Conservation (phyloP, 495 filamentous ascomycete genomes). For the Zalerion maritima region DNA sequence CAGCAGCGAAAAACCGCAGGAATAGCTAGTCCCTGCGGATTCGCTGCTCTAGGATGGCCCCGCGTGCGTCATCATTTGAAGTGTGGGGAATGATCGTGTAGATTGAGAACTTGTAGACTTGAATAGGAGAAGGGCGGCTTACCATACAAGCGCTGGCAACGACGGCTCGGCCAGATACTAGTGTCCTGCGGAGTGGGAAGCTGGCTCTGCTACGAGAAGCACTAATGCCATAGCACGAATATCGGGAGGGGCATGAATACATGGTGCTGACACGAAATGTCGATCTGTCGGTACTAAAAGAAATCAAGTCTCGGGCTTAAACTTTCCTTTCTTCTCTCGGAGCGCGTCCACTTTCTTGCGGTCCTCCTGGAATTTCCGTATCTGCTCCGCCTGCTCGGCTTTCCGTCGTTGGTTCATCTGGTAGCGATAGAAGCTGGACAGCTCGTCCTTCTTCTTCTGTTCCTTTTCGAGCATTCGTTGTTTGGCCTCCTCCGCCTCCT, state of each 20-base stretch:
- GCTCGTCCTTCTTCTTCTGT: conserved; percentile 45
- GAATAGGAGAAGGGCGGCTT: neutral
- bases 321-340: conserved; percentile 44
- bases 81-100: conserved; percentile 1
- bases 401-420: conserved; percentile 84
- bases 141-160: neutral
- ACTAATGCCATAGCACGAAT: too few relatives aligned
- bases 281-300: neutral
- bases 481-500: conserved; percentile 57
- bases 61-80: conserved; percentile 38
- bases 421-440: conserved; percentile 84
- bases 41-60: conserved; percentile 32
- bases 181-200: too few relatives aligned
- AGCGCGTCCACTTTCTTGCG: conserved; percentile 44
- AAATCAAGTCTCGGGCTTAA: conserved; percentile 37
- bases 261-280: neutral
- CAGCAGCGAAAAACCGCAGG: conserved; percentile 8
- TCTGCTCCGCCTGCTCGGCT: conserved; percentile 54
- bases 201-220: too few relatives aligned
- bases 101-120: conserved; percentile 1
- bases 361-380: conserved; percentile 52
- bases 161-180: too few relatives aligned
- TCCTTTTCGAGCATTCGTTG: conserved; percentile 60
- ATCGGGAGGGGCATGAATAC: too few relatives aligned
- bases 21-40: conserved; percentile 12